Evolutionary conservation across 805 yeast genomes (phyloP).

Genomic region (Dipodascopsis uninucleata): DNA sequence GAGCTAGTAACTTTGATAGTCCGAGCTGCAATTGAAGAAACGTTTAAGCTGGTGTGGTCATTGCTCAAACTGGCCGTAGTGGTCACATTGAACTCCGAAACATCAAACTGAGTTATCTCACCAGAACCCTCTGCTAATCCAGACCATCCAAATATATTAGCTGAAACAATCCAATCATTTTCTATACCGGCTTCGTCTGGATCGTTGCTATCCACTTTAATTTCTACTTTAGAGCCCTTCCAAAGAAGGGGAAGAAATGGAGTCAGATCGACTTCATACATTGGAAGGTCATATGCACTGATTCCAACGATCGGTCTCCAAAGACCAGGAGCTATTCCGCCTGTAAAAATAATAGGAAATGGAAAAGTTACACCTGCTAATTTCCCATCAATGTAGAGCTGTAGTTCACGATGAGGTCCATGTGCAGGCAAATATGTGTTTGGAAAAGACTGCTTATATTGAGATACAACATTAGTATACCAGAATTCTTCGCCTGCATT

Average conservation of each 20-base stretch:
- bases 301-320: conserved; percentile 80
- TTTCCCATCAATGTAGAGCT: conserved; percentile 47
- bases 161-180: conserved; percentile 25
- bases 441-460: conserved; percentile 39
- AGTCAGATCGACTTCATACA: conserved; percentile 68
- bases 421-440: conserved; percentile 43
- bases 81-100: conserved; percentile 5
- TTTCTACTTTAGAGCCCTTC: conserved; percentile 44
- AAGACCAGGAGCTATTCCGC: conserved; percentile 73
- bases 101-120: conserved; percentile 1
- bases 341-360: conserved; percentile 71
- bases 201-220: conserved; percentile 92
- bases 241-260: conserved; percentile 68
- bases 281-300: conserved; percentile 67
- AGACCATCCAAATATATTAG: conserved; percentile 19
- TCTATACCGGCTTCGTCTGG: conserved; percentile 41
- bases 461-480: conserved; percentile 59
- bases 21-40: conserved; percentile 17
- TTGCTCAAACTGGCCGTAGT: not conserved
- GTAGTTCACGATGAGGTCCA: conserved; percentile 69
- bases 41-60: conserved; percentile 11
- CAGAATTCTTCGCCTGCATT: conserved; percentile 81
- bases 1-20: not conserved
- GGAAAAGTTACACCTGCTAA: conserved; percentile 64
- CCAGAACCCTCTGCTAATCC: conserved; percentile 15